A percentile compares a stretch with the other conserved stretches of the same genome.
Conservation (phyloP, 768 basidiomycete species). For the Astraeus odoratus region DNA sequence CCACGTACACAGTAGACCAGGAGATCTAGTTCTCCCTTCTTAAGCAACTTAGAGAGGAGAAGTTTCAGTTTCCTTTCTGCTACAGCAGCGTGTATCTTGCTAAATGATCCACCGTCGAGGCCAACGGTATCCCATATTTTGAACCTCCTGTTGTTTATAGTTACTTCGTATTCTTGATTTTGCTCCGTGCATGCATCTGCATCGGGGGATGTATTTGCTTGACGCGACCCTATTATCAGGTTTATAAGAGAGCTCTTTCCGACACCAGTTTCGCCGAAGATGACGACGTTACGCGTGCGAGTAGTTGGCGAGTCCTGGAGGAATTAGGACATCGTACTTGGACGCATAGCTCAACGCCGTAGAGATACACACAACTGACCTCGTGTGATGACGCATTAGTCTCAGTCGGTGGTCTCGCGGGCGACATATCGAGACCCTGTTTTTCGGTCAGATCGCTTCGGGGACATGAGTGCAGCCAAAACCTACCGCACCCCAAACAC, state of each 20-base stretch:
- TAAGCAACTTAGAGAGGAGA: constrained; percentile 29
- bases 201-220: constrained; percentile 27
- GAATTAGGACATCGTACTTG: constrained; percentile 3
- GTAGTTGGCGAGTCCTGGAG: constrained; percentile 3
- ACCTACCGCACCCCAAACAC: too few species aligned
- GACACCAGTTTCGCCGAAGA: constrained; percentile 40
- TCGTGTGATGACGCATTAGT: too few species aligned
- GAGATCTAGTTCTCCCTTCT: constrained; percentile 29
- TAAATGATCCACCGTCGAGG: constrained; percentile 27
- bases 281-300: constrained; percentile 26
- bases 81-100: constrained; percentile 16
- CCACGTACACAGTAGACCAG: constrained; percentile 36
- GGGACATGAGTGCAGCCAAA: too few species aligned
- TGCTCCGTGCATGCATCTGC: constrained; percentile 31
- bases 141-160: constrained; percentile 15
- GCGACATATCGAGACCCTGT: too few species aligned
- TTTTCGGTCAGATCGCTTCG: too few species aligned
- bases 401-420: too few species aligned
- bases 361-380: too few species aligned
- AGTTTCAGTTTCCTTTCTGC: constrained; percentile 23
- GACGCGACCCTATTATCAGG: constrained; percentile 25
- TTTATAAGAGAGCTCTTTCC: constrained; percentile 41
- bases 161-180: constrained; percentile 18
- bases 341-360: too few species aligned
- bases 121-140: constrained; percentile 29